phyloP scores from a whole-genome alignment of 495 filamentous ascomycete species.

The Parmelia sp. region DNA sequence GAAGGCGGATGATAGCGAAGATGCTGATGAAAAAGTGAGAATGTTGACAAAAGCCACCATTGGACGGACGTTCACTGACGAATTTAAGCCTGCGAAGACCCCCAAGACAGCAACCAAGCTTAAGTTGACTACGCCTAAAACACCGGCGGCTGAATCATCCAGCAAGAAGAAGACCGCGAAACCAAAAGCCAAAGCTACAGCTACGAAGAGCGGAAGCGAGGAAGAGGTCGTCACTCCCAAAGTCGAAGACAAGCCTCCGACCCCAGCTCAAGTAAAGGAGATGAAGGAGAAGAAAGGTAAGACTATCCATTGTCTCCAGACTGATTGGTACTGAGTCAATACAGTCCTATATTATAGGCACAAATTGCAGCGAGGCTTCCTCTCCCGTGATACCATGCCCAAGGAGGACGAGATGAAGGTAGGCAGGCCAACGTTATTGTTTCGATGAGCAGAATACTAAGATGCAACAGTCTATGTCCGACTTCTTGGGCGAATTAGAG shows the following conservation, averaged over 20 bases:
- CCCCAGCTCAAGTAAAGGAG: slow-evolving; percentile 54
- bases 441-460: background rate
- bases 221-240: slow-evolving; percentile 42
- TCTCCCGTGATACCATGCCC: slow-evolving; percentile 71
- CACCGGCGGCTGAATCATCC: slow-evolving; percentile 36
- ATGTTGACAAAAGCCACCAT: background rate
- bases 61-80: slow-evolving; percentile 18
- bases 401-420: slow-evolving; percentile 81
- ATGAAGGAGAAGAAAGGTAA: slow-evolving; percentile 64
- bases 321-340: slow-evolving; percentile 18
- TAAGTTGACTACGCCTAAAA: slow-evolving; percentile 49
- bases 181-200: slow-evolving; percentile 43
- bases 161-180: slow-evolving; percentile 53
- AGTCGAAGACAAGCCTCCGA: slow-evolving; percentile 48
- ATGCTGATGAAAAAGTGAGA: slow-evolving; percentile 60
- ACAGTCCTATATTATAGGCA: slow-evolving; percentile 77
- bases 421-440: too few species aligned
- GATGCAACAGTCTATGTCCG: slow-evolving; percentile 51
- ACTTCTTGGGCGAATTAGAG: slow-evolving; percentile 74
- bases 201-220: slow-evolving; percentile 41
- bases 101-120: slow-evolving; percentile 53
- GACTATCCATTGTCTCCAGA: slow-evolving; percentile 20
- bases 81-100: slow-evolving; percentile 47
- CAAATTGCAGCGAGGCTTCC: slow-evolving; percentile 83
- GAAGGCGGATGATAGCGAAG: slow-evolving; percentile 58